Conservation (phyloP, 768 basidiomycete genomes). For the Galerina marginata region DNA sequence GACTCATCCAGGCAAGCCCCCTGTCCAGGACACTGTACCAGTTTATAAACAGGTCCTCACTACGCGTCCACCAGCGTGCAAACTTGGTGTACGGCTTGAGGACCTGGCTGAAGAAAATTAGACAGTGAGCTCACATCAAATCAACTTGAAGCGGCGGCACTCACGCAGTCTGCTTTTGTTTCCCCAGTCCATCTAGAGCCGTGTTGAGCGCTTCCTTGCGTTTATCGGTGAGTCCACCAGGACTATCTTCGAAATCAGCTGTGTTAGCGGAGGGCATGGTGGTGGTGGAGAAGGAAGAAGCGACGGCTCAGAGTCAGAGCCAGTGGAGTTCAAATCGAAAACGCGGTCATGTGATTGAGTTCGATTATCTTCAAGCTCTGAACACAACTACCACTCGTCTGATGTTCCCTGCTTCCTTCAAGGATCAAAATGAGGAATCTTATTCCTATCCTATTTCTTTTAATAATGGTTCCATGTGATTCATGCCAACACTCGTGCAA, state of each 20-base stretch:
- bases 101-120: neutral
- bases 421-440: neutral
- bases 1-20: neutral
- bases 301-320: neutral
- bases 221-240: neutral
- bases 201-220: neutral
- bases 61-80: neutral
- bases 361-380: neutral
- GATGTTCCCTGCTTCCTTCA: neutral
- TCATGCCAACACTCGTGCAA: neutral
- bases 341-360: neutral
- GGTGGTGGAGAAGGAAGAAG: neutral
- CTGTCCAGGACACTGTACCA: neutral
- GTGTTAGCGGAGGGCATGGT: neutral
- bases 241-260: neutral
- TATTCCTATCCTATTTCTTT: neutral
- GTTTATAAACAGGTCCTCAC: neutral
- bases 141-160: neutral
- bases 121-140: neutral
- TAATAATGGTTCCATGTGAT: neutral
- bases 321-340: neutral
- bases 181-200: neutral
- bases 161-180: neutral
- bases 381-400: neutral
- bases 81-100: neutral